These are phyloP conservation scores for Saccharomycopsis capsularis DNA, from an alignment of 805 yeast genomes.

Conservation along the genomic window DNA sequence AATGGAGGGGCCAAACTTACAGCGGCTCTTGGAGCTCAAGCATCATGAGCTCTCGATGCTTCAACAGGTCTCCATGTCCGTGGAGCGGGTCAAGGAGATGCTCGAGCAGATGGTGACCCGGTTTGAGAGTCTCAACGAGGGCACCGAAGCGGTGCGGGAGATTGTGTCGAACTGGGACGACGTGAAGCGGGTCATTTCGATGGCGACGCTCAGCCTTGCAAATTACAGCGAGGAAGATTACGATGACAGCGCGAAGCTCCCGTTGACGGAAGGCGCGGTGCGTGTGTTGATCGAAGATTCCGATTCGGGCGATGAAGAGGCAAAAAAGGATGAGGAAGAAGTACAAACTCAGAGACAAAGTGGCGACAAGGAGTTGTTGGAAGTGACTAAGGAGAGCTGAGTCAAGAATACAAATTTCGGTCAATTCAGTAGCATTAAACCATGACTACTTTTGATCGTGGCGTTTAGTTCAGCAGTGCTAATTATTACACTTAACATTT, in stretches of 20 bases:
- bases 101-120: constrained; percentile 13
- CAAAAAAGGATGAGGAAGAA: constrained; percentile 25
- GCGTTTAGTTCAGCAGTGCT: no score
- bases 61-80: constrained; percentile 20
- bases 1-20: constrained; percentile 10
- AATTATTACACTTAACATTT: no score
- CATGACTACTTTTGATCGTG: no score
- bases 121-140: constrained; percentile 30
- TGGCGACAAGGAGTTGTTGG: not conserved
- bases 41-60: constrained; percentile 20
- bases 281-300: constrained; percentile 23
- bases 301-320: not conserved
- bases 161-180: constrained; percentile 62
- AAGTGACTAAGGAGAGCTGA: no score
- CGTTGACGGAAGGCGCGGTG: constrained; percentile 27
- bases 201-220: constrained; percentile 38
- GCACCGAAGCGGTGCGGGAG: constrained; percentile 52
- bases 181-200: constrained; percentile 50
- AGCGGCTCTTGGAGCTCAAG: constrained; percentile 13
- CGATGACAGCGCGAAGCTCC: constrained; percentile 27
- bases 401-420: no score
- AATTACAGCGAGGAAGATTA: constrained; percentile 38
- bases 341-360: not conserved
- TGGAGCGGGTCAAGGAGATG: constrained; percentile 19
- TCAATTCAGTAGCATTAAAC: no score